phyloP scores from a whole-genome alignment of 2,329 filamentous ascomycete species.

The Colletotrichum eremochloae region DNA sequence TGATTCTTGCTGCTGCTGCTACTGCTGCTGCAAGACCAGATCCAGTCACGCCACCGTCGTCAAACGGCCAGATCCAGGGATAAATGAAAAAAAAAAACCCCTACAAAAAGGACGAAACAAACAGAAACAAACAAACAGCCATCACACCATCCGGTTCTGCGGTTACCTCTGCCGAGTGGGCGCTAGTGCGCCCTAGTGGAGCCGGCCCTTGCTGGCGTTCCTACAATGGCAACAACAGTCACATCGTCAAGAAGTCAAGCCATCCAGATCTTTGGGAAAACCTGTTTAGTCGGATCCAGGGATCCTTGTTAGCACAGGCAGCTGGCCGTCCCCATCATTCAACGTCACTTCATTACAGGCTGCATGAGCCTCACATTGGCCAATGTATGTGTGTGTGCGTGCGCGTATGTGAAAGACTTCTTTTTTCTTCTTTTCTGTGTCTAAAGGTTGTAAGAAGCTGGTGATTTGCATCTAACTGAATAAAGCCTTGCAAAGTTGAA shows the following conservation, averaged over 20 bases:
- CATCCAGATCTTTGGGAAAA: slow-evolving; percentile 12
- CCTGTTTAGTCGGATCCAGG: neutral
- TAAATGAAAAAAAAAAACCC: neutral
- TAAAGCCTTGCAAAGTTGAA: slow-evolving; percentile 36
- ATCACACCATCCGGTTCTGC: slow-evolving; percentile 1
- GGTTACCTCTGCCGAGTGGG: slow-evolving; percentile 3
- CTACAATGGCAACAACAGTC: neutral
- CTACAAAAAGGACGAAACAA: neutral
- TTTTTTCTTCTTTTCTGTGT: slow-evolving; percentile 15
- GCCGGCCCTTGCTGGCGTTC: slow-evolving; percentile 1
- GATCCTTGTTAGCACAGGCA: neutral
- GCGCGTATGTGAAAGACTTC: slow-evolving; percentile 8
- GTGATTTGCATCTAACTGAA: slow-evolving; percentile 19
- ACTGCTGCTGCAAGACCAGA: slow-evolving; percentile 1
- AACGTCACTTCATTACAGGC: neutral
- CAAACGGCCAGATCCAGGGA: neutral
- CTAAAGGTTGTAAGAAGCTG: slow-evolving; percentile 25
- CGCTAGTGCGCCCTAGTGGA: slow-evolving; percentile 15
- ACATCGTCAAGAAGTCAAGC: neutral
- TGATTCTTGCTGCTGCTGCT: neutral
- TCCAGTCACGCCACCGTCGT: slow-evolving; percentile 4
- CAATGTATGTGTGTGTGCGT: slow-evolving; percentile 3
- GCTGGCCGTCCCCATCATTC: neutral
- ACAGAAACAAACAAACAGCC: neutral
- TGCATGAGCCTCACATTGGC: neutral